Evolutionary conservation across 768 basidiomycete genomes (phyloP).

Genomic region (Pluteus cervinus): DNA sequence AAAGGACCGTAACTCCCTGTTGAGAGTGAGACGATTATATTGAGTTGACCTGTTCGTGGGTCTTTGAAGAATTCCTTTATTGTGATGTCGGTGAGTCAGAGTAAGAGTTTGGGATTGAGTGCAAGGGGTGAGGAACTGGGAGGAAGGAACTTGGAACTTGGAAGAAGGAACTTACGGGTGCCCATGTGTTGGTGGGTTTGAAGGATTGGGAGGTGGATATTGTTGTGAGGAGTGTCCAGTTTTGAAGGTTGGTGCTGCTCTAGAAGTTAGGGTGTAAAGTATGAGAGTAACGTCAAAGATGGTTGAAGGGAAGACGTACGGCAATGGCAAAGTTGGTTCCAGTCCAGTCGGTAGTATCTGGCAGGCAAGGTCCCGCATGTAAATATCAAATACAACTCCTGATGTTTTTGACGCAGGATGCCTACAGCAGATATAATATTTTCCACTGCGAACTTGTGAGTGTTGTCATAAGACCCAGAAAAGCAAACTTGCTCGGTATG

Average conservation of each 20-base stretch:
- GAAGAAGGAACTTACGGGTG: conserved; percentile 15
- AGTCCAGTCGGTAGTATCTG: conserved; percentile 30
- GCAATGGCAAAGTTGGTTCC: conserved; percentile 30
- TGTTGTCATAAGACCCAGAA: not conserved
- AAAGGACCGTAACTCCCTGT: conserved; percentile 31
- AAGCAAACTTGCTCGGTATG: conserved; percentile 24
- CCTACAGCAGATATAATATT: conserved; percentile 28
- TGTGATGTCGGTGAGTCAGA: not conserved
- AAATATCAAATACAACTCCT: not conserved
- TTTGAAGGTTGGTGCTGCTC: conserved; percentile 24
- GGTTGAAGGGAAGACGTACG: conserved; percentile 10
- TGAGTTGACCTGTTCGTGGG: conserved; percentile 24
- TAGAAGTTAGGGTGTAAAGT: conserved; percentile 3
- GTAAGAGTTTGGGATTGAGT: too few relatives aligned
- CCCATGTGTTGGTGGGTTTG: conserved; percentile 27
- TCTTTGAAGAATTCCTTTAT: conserved; percentile 30
- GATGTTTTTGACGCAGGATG: not conserved
- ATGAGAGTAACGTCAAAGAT: too few relatives aligned
- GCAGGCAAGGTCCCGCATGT: not conserved
- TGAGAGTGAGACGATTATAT: conserved; percentile 27
- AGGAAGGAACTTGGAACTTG: too few relatives aligned
- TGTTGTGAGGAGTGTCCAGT: conserved; percentile 23
- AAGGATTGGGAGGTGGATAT: conserved; percentile 23
- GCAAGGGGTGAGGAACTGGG: too few relatives aligned
- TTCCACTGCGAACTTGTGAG: conserved; percentile 16